Evolutionary conservation across 805 yeast species (phyloP).

Genomic region (Ogataea sp.): DNA sequence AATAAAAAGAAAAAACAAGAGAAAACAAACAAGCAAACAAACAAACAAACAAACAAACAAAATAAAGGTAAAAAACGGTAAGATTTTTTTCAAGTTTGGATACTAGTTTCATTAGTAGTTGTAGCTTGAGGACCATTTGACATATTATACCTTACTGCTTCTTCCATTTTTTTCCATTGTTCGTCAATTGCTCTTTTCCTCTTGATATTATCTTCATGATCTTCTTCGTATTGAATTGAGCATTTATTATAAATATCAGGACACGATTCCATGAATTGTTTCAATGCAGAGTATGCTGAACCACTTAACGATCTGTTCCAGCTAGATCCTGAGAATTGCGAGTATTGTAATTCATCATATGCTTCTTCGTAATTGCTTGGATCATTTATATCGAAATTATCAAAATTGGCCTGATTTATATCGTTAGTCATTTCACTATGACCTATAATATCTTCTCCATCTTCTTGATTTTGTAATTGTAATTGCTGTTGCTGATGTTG

Average conservation of each 20-base stretch:
- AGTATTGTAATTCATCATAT: conserved; percentile 27
- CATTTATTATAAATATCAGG: conserved; percentile 90
- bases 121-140: conserved; percentile 74
- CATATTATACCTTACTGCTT: conserved; percentile 14
- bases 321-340: conserved; percentile 45
- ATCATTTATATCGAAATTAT: conserved; percentile 1
- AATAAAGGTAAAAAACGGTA: not conserved
- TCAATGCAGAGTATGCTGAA: conserved; percentile 84
- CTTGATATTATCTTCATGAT: conserved; percentile 63
- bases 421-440: not conserved
- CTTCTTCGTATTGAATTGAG: conserved; percentile 76
- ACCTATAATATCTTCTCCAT: conserved; percentile 4
- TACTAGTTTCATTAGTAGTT: not conserved
- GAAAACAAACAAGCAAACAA: conserved; percentile 34
- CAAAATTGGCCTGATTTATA: conserved; percentile 1
- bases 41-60: not conserved
- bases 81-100: too few relatives aligned
- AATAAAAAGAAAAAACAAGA: too few relatives aligned
- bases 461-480: conserved; percentile 4
- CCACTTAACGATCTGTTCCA: conserved; percentile 95
- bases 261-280: conserved; percentile 87
- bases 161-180: conserved; percentile 64
- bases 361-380: conserved; percentile 24
- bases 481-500: conserved; percentile 3
- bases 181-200: conserved; percentile 54